A percentile compares a stretch with the other conserved stretches of the same genome.
phyloP scores from a whole-genome alignment of 257 asterid species.

The Nicotiana tomentosiformis region DNA sequence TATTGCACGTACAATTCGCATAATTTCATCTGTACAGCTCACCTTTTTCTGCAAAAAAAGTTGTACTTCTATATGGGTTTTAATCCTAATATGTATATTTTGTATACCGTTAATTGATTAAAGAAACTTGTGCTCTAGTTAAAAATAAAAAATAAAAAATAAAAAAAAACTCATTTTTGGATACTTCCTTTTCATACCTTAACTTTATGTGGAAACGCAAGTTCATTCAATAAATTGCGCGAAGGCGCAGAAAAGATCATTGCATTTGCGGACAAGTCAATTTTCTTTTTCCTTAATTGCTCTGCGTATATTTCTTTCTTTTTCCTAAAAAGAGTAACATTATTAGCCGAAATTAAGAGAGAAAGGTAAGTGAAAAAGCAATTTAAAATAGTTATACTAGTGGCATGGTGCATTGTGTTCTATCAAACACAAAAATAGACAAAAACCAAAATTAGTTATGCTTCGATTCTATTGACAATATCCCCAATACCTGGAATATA shows the following conservation, averaged over 20 bases:
- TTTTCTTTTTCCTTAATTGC: neutral
- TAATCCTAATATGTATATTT: neutral
- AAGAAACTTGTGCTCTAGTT: neutral
- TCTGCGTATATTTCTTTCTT: neutral
- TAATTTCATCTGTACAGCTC: neutral
- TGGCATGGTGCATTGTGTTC: neutral
- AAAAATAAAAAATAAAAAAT: neutral
- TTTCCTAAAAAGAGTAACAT: neutral
- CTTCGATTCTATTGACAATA: neutral
- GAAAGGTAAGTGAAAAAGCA: neutral
- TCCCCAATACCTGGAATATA: constrained; percentile 2
- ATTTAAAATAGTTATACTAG: neutral
- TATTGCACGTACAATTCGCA: no score
- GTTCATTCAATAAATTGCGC: neutral
- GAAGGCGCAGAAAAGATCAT: neutral
- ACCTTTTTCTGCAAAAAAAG: neutral
- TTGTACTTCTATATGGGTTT: neutral
- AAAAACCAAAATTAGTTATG: neutral
- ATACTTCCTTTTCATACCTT: neutral
- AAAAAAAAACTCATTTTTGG: neutral
- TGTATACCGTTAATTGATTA: neutral
- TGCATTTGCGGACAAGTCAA: constrained; percentile 2
- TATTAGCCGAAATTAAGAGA: neutral
- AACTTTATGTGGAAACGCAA: neutral
- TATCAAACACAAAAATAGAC: neutral